phyloP scores from a whole-genome alignment of 768 basidiomycete species.

The Pleurotus giganteus region DNA sequence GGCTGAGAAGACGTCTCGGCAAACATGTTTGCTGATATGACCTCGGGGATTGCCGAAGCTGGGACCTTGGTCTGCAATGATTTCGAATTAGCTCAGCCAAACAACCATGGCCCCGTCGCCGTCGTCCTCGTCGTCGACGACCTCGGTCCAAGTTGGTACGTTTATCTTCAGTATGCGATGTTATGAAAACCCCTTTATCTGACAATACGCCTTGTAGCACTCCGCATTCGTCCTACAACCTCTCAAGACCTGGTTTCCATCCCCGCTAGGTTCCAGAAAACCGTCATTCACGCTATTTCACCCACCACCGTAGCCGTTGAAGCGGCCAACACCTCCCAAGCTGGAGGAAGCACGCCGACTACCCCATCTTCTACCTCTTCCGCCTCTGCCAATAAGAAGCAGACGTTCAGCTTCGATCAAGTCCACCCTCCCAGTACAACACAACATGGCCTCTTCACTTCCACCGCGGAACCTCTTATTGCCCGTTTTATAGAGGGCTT shows the following conservation, averaged over 20 bases:
- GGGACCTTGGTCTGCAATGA: constrained; percentile 6
- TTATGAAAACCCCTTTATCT: constrained; percentile 1
- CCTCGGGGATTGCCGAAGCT: constrained; percentile 9
- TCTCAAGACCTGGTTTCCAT: constrained; percentile 81
- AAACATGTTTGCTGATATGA: constrained; percentile 2
- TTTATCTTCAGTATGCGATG: constrained; percentile 18
- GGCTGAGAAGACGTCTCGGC: constrained; percentile 1
- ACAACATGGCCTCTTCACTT: constrained; percentile 83
- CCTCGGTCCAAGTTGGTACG: constrained; percentile 93
- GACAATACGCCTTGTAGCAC: constrained; percentile 44
- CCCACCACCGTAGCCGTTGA: constrained; percentile 84
- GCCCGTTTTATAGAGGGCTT: constrained; percentile 89
- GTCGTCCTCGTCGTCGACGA: constrained; percentile 71
- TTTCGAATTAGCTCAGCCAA: constrained; percentile 11
- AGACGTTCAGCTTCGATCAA: constrained; percentile 90
- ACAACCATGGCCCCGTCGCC: constrained; percentile 69
- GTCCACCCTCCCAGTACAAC: constrained; percentile 85
- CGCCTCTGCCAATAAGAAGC: constrained; percentile 65
- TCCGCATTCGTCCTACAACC: constrained; percentile 89
- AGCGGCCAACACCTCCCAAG: constrained; percentile 49
- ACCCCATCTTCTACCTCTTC: constrained; percentile 35
- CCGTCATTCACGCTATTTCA: constrained; percentile 77
- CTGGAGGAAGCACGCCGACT: constrained; percentile 24
- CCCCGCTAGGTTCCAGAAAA: constrained; percentile 91
- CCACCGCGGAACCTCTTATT: constrained; percentile 82